Evolutionary conservation across 2,329 filamentous ascomycete genomes (phyloP).

Genomic region (Fusarium succisae): DNA sequence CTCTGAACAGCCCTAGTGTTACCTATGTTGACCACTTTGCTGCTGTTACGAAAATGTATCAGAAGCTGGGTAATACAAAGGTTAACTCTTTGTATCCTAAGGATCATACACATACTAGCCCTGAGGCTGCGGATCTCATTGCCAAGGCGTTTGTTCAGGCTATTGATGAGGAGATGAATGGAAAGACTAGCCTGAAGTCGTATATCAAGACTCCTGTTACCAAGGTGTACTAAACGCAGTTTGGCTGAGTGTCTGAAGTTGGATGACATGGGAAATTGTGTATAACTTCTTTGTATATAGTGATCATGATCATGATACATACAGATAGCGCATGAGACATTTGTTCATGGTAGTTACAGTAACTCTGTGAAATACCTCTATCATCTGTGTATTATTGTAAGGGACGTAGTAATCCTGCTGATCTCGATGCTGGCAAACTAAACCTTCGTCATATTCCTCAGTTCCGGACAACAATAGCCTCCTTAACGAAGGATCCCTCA

Average conservation of each 20-base stretch:
- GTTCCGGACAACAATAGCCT: constrained; percentile 31
- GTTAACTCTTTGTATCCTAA: constrained; percentile 65
- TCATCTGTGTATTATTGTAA: fast-evolving
- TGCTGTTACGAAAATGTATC: constrained; percentile 64
- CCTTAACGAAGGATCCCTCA: constrained; percentile 34
- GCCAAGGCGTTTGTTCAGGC: constrained; percentile 62
- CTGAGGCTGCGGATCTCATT: constrained; percentile 63
- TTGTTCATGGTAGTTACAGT: neutral
- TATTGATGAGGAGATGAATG: constrained; percentile 44
- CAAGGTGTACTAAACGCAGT: constrained; percentile 29
- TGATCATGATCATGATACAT: neutral
- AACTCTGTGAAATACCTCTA: fast-evolving
- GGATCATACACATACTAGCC: constrained; percentile 71
- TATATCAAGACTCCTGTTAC: constrained; percentile 42
- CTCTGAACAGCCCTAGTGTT: constrained; percentile 52
- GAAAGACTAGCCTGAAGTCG: constrained; percentile 37
- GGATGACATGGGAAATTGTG: neutral
- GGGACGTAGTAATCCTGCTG: neutral
- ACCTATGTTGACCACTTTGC: constrained; percentile 69
- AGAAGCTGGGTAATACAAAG: constrained; percentile 57
- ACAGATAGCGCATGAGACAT: neutral
- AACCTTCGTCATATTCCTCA: neutral
- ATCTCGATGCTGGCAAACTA: fast-evolving
- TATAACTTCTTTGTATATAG: neutral
- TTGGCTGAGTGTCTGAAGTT: neutral